Evolutionary conservation across 2,329 filamentous ascomycete genomes (phyloP).

Genomic region (Microascus cirrosus): DNA sequence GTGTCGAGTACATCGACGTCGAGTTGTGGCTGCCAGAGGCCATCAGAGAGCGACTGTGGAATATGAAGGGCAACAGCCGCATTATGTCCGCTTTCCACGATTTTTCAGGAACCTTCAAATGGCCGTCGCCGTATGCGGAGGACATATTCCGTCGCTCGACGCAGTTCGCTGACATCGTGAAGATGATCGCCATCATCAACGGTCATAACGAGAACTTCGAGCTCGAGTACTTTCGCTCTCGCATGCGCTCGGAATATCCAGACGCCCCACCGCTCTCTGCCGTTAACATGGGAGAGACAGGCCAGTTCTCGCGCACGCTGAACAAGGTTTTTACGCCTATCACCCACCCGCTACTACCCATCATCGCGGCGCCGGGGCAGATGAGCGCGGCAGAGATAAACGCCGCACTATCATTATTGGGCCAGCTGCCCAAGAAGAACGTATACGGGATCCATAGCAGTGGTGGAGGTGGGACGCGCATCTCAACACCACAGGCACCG

Average conservation of each 20-base stretch:
- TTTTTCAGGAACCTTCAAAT: constrained; percentile 74
- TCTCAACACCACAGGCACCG: constrained; percentile 59
- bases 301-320: constrained; percentile 71
- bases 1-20: constrained; percentile 81
- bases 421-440: constrained; percentile 67
- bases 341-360: constrained; percentile 72
- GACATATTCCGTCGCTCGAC: constrained; percentile 60
- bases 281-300: constrained; percentile 79
- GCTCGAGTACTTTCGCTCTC: constrained; percentile 76
- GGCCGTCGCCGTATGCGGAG: constrained; percentile 64
- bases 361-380: constrained; percentile 78
- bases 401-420: constrained; percentile 63
- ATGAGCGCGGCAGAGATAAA: constrained; percentile 82
- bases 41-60: constrained; percentile 56
- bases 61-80: constrained; percentile 64
- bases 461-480: constrained; percentile 50
- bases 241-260: constrained; percentile 58
- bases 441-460: constrained; percentile 67
- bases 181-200: constrained; percentile 80
- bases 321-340: constrained; percentile 85
- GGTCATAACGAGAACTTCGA: constrained; percentile 82
- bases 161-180: constrained; percentile 73
- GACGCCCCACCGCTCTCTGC: constrained; percentile 66
- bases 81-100: constrained; percentile 92
- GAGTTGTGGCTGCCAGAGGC: constrained; percentile 77